Percentiles rank a stretch among this genome's conserved stretches.
Conservation (phyloP, 441 rosid species). For the Flueggea neowawraea region DNA sequence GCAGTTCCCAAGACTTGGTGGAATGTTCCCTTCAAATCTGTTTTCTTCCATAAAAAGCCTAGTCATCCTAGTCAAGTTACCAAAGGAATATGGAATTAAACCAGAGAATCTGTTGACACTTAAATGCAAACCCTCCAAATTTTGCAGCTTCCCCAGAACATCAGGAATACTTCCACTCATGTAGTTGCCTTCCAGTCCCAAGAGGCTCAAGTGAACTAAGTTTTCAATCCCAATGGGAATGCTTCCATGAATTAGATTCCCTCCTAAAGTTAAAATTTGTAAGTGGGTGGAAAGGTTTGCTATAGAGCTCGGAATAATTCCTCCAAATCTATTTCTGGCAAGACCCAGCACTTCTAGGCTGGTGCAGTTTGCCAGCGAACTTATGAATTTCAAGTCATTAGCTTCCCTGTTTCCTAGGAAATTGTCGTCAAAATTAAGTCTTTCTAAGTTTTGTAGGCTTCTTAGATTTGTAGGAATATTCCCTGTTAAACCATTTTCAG, state of each 20-base stretch:
- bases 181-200: slow-evolving; percentile 29
- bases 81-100: slow-evolving; percentile 33
- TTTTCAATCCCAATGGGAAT: slow-evolving; percentile 34
- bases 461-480: slow-evolving; percentile 19
- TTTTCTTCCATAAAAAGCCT: slow-evolving; percentile 35
- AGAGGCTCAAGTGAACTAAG: slow-evolving; percentile 18
- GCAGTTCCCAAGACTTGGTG: slow-evolving; percentile 38
- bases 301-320: slow-evolving; percentile 32
- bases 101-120: slow-evolving; percentile 32
- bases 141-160: slow-evolving; percentile 28
- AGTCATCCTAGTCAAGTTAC: slow-evolving; percentile 34
- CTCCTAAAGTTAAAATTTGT: slow-evolving; percentile 21
- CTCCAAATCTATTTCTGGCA: slow-evolving; percentile 19
- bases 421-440: slow-evolving; percentile 26
- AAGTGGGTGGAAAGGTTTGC: slow-evolving; percentile 39
- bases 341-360: slow-evolving; percentile 28
- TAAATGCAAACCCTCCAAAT: slow-evolving; percentile 28
- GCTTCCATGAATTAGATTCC: slow-evolving; percentile 28
- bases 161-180: slow-evolving; percentile 28
- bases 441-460: slow-evolving; percentile 13
- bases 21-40: slow-evolving; percentile 37
- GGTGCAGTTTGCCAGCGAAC: slow-evolving; percentile 26
- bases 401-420: slow-evolving; percentile 20
- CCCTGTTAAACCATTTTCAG: slow-evolving; percentile 29
- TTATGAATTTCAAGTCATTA: slow-evolving; percentile 27